A percentile compares a stretch with the other conserved stretches of the same genome.
phyloP scores from a whole-genome alignment of 768 basidiomycete genomes.

The Nidula microcarpa region DNA sequence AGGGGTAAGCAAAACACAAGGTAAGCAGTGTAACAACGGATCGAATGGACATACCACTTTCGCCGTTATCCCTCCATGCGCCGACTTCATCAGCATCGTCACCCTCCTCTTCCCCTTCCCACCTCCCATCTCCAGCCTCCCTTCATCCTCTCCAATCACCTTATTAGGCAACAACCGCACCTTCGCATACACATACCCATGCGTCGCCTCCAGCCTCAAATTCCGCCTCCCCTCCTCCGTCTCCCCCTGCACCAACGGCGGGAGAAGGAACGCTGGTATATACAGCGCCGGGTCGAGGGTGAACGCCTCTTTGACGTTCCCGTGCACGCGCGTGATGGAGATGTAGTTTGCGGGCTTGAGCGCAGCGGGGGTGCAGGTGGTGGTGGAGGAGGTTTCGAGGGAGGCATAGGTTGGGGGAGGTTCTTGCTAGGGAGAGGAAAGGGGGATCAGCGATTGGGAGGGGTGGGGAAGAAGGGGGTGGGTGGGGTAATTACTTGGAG shows the following conservation, averaged over 20 bases:
- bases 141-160: slow-evolving; percentile 10
- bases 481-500: slow-evolving; percentile 10
- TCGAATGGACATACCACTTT: slow-evolving; percentile 19
- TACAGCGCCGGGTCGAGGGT: slow-evolving; percentile 24
- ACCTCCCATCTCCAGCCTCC: not conserved
- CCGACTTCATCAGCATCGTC: slow-evolving; percentile 19
- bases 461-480: not conserved
- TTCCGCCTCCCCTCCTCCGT: slow-evolving; percentile 20
- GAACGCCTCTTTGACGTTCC: slow-evolving; percentile 19
- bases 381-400: slow-evolving; percentile 9
- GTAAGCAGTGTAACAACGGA: slow-evolving; percentile 5
- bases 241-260: slow-evolving; percentile 18
- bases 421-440: slow-evolving; percentile 13
- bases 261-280: slow-evolving; percentile 19
- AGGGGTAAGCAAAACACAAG: not conserved
- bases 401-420: slow-evolving; percentile 29
- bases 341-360: slow-evolving; percentile 16
- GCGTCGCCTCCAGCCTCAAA: slow-evolving; percentile 22
- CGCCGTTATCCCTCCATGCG: slow-evolving; percentile 22
- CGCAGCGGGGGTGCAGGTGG: not conserved
- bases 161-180: slow-evolving; percentile 2
- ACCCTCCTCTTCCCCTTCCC: slow-evolving; percentile 9
- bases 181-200: slow-evolving; percentile 22
- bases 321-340: slow-evolving; percentile 19
- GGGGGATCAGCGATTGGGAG: not conserved